Evolutionary conservation across 106 monocot genomes (phyloP).

Genomic region (Triglochin maritima): DNA sequence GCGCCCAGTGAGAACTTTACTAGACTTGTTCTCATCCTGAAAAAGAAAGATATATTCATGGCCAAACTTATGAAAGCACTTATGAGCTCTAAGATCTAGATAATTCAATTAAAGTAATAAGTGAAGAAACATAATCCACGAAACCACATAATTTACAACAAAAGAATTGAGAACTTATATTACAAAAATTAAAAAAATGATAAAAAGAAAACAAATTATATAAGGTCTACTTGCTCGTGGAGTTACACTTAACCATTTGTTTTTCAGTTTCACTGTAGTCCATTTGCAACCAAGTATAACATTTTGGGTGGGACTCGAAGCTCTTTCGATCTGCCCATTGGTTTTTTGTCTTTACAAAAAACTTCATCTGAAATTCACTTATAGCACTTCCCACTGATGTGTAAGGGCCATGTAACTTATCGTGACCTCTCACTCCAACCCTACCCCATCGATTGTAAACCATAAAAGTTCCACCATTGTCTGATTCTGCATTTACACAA

Average conservation of each 20-base stretch:
- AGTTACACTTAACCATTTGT: constrained; percentile 28
- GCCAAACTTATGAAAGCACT: background rate
- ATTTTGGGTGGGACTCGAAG: constrained; percentile 42
- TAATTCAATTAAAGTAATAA: background rate
- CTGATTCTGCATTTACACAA: constrained; percentile 55
- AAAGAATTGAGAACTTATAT: too few species aligned
- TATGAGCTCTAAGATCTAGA: background rate
- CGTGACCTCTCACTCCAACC: constrained; percentile 82
- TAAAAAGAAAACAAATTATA: too few species aligned
- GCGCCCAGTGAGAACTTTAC: constrained; percentile 16
- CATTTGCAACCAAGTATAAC: constrained; percentile 88
- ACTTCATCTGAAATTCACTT: constrained; percentile 57
- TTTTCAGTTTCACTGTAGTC: constrained; percentile 58
- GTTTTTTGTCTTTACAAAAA: constrained; percentile 71
- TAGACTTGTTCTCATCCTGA: constrained; percentile 27
- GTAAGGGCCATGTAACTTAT: constrained; percentile 66
- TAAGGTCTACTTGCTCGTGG: too few species aligned
- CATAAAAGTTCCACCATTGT: constrained; percentile 58
- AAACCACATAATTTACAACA: too few species aligned
- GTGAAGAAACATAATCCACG: too few species aligned
- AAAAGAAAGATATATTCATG: background rate
- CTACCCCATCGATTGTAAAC: constrained; percentile 94
- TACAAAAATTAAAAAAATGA: too few species aligned
- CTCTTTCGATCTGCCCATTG: constrained; percentile 41
- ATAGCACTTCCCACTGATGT: constrained; percentile 34